Conservation (phyloP, 176 grass and related monocot genomes). For the Alopecurus myosuroides region DNA sequence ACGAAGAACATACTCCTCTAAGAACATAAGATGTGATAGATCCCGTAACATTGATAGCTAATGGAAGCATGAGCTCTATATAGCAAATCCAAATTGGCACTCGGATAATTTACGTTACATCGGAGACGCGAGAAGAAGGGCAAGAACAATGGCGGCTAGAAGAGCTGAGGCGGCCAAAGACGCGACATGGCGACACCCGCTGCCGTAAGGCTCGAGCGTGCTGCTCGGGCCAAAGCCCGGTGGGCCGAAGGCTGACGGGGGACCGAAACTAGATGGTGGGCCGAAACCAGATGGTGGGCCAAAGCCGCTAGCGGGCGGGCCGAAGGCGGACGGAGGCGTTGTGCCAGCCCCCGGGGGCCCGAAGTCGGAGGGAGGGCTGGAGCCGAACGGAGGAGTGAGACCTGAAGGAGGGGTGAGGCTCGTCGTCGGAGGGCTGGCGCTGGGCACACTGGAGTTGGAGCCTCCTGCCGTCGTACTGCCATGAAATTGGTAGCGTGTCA, state of each 20-base stretch:
- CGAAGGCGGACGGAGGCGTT: conserved; percentile 10
- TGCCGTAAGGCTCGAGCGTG: conserved; percentile 26
- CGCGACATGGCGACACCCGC: not conserved
- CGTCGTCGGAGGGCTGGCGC: not conserved
- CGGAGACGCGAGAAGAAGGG: not conserved
- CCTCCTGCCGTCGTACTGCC: conserved; percentile 26
- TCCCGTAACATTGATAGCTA: not conserved
- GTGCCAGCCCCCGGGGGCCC: conserved; percentile 8
- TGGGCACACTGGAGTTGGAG: conserved; percentile 32
- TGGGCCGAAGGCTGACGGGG: conserved; percentile 18
- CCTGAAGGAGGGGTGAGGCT: conserved; percentile 8
- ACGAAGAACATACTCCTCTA: not conserved
- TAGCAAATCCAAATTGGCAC: not conserved
- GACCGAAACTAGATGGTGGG: not conserved
- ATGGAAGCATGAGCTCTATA: not conserved
- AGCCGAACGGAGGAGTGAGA: conserved; percentile 31
- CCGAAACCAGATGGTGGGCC: not conserved
- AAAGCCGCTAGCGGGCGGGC: conserved; percentile 20
- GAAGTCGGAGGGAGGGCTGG: conserved; percentile 36
- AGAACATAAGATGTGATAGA: not conserved
- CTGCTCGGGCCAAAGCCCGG: conserved; percentile 49
- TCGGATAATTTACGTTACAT: conserved; percentile 10
- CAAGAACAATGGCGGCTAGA: not conserved
- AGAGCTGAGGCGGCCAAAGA: not conserved
- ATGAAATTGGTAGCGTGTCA: not conserved